Percentiles rank a stretch among this genome's conserved stretches.
Conservation (phyloP, 805 yeast genomes). For the Zygoascus tannicola region DNA sequence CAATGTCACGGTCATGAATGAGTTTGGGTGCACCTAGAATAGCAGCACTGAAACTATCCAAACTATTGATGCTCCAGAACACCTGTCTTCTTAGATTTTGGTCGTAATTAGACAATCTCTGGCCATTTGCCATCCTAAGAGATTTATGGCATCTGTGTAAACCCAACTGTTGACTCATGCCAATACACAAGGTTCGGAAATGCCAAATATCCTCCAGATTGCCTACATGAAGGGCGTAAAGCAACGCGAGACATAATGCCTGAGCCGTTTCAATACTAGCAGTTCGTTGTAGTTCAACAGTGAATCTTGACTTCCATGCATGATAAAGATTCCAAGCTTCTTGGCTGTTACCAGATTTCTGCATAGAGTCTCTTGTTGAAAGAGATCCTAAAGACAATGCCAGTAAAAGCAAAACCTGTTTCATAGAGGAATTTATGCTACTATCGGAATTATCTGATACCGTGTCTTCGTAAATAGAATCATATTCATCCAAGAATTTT, state of each 20-base stretch:
- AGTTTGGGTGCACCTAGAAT: constrained; percentile 77
- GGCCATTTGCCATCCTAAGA: constrained; percentile 56
- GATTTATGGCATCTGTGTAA: constrained; percentile 73
- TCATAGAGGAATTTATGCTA: background rate
- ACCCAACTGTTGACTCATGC: constrained; percentile 80
- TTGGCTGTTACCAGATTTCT: background rate
- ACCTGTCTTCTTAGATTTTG: constrained; percentile 75
- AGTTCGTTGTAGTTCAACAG: constrained; percentile 6
- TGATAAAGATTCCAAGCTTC: constrained; percentile 11
- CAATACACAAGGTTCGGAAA: constrained; percentile 61
- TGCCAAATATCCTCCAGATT: constrained; percentile 67
- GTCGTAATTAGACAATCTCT: constrained; percentile 55
- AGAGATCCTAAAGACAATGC: constrained; percentile 24
- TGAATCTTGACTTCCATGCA: constrained; percentile 21
- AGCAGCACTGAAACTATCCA: constrained; percentile 67
- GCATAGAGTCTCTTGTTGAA: constrained; percentile 10
- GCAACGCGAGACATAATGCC: constrained; percentile 55
- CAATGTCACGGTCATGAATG: constrained; percentile 71
- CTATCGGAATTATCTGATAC: background rate
- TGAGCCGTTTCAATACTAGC: constrained; percentile 36
- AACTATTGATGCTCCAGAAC: constrained; percentile 74
- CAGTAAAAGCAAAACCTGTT: constrained; percentile 16
- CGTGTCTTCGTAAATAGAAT: constrained; percentile 9
- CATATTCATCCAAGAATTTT: constrained; percentile 55
- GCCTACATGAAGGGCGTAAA: constrained; percentile 64